These are phyloP conservation scores for Colletotrichum acutatum DNA, from an alignment of 2,329 filamentous ascomycete genomes.

Conservation along the genomic window DNA sequence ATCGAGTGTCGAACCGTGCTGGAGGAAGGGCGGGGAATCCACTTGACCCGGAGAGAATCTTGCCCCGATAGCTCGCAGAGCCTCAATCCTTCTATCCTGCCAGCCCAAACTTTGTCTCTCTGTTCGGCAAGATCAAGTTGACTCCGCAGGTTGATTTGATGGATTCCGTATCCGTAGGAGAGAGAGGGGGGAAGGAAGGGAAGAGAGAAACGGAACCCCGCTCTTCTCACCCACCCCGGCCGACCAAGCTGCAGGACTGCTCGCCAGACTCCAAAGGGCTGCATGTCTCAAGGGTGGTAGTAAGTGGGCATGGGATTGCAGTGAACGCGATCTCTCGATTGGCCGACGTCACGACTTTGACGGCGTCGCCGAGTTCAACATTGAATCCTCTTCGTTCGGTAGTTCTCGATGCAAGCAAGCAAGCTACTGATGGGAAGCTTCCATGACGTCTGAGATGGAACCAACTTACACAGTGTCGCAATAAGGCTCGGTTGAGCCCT, in stretches of 20 bases:
- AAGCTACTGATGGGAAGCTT: neutral
- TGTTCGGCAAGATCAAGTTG: neutral
- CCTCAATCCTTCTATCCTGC: neutral
- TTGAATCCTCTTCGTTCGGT: neutral
- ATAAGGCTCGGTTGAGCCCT: neutral
- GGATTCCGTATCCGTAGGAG: neutral
- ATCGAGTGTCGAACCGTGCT: neutral
- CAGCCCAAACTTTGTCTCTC: neutral
- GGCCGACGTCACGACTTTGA: neutral
- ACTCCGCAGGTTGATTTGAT: neutral
- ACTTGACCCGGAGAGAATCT: neutral
- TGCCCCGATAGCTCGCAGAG: neutral
- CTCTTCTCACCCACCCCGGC: neutral
- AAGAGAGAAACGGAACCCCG: conserved; percentile 4
- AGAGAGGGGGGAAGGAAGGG: neutral
- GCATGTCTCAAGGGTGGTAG: neutral
- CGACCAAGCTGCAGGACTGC: neutral
- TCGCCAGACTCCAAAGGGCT: neutral
- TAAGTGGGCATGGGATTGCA: neutral
- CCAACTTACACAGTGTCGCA: neutral
- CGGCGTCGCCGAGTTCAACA: neutral
- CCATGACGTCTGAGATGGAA: neutral
- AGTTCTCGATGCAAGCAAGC: neutral
- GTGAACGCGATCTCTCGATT: neutral
- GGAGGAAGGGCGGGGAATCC: neutral